These are phyloP conservation scores for Diddensiella santjacobensis DNA, from an alignment of 805 yeast genomes.

Conservation along the genomic window DNA sequence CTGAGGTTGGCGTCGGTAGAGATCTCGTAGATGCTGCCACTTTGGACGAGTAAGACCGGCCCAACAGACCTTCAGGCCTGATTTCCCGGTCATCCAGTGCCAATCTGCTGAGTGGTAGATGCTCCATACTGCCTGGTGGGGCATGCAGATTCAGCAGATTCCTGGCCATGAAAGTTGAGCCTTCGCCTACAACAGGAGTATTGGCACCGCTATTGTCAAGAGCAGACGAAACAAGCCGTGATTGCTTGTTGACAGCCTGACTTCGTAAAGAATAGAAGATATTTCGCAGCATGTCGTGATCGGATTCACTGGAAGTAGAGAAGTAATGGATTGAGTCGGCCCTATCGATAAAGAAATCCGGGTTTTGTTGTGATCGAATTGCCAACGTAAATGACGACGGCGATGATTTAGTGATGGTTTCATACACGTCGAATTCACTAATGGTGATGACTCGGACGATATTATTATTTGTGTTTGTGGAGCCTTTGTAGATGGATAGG, in stretches of 20 bases:
- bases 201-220: background rate
- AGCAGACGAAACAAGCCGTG: background rate
- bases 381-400: slow-evolving; percentile 16
- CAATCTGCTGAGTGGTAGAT: slow-evolving; percentile 1
- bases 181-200: background rate
- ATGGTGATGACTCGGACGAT: slow-evolving; percentile 10
- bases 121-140: background rate
- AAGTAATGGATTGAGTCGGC: slow-evolving; percentile 23
- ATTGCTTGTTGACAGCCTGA: slow-evolving; percentile 5
- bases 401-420: slow-evolving; percentile 2
- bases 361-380: slow-evolving; percentile 25
- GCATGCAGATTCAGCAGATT: slow-evolving; percentile 5
- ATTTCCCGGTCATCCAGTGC: slow-evolving; percentile 1
- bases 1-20: background rate
- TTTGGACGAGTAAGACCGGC: slow-evolving; percentile 5
- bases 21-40: background rate
- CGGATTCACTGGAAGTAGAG: slow-evolving; percentile 24
- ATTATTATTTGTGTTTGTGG: background rate
- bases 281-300: slow-evolving; percentile 28
- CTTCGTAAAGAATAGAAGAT: slow-evolving; percentile 30
- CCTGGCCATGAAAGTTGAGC: background rate
- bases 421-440: slow-evolving; percentile 20
- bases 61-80: slow-evolving; percentile 2
- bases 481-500: slow-evolving; percentile 12
- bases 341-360: slow-evolving; percentile 18